Conservation (phyloP, 2,329 filamentous ascomycete species). For the Juglanconis juglandina region DNA sequence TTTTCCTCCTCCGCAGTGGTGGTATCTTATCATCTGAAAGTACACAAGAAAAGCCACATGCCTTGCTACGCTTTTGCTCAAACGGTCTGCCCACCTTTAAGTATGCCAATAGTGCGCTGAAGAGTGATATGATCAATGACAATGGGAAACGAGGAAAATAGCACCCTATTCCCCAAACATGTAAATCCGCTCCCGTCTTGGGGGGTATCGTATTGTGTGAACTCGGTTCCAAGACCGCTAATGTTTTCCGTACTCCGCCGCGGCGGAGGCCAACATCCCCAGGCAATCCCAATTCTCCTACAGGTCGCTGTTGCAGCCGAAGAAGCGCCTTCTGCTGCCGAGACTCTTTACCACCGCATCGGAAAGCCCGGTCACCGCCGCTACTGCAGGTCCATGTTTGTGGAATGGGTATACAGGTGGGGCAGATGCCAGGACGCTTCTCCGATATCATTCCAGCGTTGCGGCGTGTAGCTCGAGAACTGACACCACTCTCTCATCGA, state of each 20-base stretch:
- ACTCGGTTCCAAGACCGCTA: neutral
- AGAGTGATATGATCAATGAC: neutral
- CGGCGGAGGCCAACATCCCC: neutral
- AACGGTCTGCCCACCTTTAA: neutral
- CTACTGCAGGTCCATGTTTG: no score
- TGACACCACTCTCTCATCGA: no score
- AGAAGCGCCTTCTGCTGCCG: no score
- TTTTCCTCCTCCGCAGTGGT: neutral
- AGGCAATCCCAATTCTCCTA: no score
- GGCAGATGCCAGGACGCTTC: no score
- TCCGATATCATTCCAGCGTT: no score
- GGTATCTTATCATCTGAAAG: slow-evolving; percentile 3
- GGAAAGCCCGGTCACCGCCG: no score
- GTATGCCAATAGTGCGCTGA: neutral
- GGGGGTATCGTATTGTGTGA: neutral
- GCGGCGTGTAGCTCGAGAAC: no score
- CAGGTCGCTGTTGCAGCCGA: no score
- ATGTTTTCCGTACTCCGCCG: neutral
- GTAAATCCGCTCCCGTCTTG: neutral
- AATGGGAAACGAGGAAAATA: neutral
- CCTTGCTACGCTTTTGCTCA: neutral
- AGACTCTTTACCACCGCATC: no score
- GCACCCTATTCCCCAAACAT: neutral
- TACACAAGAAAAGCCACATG: neutral
- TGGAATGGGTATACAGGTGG: no score